Evolutionary conservation across 2,329 filamentous ascomycete species (phyloP).

Genomic region (Ophiostoma ips): DNA sequence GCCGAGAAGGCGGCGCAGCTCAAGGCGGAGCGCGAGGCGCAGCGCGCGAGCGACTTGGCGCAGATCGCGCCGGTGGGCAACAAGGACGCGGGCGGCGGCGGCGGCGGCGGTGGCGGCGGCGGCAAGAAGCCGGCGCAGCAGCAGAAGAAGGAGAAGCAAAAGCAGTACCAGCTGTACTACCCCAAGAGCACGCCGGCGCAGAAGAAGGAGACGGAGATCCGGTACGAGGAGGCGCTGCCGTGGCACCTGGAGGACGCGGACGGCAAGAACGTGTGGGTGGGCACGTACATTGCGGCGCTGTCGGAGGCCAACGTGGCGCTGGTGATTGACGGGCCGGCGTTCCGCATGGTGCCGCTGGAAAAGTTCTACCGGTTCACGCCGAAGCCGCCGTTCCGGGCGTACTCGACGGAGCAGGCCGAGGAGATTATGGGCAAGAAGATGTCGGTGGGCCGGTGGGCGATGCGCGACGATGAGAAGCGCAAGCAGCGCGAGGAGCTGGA

Average conservation of each 20-base stretch:
- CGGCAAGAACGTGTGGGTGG: constrained; percentile 87
- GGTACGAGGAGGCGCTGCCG: constrained; percentile 88
- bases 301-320: constrained; percentile 76
- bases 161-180: constrained; percentile 63
- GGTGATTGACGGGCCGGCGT: constrained; percentile 53
- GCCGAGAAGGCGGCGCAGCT: constrained; percentile 52
- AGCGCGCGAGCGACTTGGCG: constrained; percentile 74
- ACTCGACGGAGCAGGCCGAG: constrained; percentile 76
- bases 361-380: constrained; percentile 86
- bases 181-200: constrained; percentile 67
- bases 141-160: constrained; percentile 49
- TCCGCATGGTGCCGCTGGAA: constrained; percentile 81
- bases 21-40: constrained; percentile 69
- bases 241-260: constrained; percentile 98
- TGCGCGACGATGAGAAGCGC: constrained; percentile 50
- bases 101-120: constrained; percentile 14
- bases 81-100: constrained; percentile 37
- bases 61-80: constrained; percentile 80
- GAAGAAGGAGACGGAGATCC: constrained; percentile 57
- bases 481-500: constrained; percentile 46
- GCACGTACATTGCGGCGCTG: constrained; percentile 76
- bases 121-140: constrained; percentile 26
- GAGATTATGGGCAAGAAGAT: constrained; percentile 67
- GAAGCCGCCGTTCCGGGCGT: constrained; percentile 64
- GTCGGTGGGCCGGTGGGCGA: constrained; percentile 67